phyloP scores from a whole-genome alignment of 345 rosid genomes.

The Linum lewisii region DNA sequence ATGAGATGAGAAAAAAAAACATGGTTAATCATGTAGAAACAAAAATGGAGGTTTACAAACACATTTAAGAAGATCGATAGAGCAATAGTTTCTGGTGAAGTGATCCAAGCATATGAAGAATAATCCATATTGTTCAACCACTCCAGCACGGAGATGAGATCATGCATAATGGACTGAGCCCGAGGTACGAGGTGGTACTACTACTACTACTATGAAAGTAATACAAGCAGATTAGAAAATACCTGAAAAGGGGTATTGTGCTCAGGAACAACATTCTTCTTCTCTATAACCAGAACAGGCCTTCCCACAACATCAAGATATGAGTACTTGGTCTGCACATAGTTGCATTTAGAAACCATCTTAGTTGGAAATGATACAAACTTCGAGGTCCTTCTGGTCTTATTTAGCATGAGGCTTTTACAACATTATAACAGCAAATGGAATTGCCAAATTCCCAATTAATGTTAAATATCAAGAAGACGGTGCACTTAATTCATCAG shows the following conservation, averaged over 20 bases:
- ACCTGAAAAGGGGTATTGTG: conserved; percentile 89
- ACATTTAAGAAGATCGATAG: neutral
- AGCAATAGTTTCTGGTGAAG: neutral
- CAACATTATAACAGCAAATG: neutral
- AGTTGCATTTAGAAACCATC: conserved; percentile 11
- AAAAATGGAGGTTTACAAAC: neutral
- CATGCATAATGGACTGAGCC: neutral
- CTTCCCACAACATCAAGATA: conserved; percentile 98
- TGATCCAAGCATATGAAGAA: no score
- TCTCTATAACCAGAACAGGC: conserved; percentile 85
- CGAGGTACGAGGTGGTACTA: conserved; percentile 4
- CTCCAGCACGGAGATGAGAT: no score
- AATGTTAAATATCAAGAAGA: neutral
- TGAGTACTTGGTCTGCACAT: conserved; percentile 73
- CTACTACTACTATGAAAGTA: no score
- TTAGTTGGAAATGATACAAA: neutral
- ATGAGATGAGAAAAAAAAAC: neutral
- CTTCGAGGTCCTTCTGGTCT: neutral
- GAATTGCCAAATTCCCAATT: neutral
- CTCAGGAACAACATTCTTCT: conserved; percentile 72
- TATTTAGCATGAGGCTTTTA: neutral
- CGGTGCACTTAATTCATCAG: neutral
- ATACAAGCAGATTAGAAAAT: conserved; percentile 7
- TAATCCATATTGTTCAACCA: no score
- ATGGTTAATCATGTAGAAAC: neutral